Evolutionary conservation across 2,329 filamentous ascomycete species (phyloP).

Genomic region (Cytospora mali): DNA sequence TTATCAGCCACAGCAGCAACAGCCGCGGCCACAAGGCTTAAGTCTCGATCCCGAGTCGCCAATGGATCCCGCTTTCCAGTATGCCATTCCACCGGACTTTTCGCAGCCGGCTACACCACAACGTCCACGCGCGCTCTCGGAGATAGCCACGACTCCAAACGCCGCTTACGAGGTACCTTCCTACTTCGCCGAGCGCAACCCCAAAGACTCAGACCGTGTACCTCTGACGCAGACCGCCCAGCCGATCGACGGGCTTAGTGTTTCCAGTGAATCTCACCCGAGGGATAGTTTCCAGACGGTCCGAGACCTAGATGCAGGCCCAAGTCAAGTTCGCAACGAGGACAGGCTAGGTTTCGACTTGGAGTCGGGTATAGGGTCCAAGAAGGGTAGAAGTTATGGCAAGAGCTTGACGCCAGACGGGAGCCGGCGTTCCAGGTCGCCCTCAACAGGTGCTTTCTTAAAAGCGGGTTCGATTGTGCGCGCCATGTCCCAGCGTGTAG

Average conservation of each 20-base stretch:
- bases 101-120: conserved; percentile 5
- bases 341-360: conserved; percentile 59
- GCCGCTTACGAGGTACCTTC: conserved; percentile 30
- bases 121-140: conserved; percentile 35
- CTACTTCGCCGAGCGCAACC: conserved; percentile 37
- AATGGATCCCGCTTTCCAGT: conserved; percentile 56
- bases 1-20: conserved; percentile 35
- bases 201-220: conserved; percentile 59
- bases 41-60: conserved; percentile 48
- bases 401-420: conserved; percentile 56
- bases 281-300: conserved; percentile 62
- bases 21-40: conserved; percentile 34
- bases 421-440: conserved; percentile 59
- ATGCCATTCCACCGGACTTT: conserved; percentile 55
- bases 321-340: conserved; percentile 49
- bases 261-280: conserved; percentile 42
- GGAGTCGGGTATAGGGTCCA: conserved; percentile 58
- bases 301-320: conserved; percentile 58
- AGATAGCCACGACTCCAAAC: conserved; percentile 27
- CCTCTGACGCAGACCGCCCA: conserved; percentile 60
- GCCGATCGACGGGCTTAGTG: conserved; percentile 54
- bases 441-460: conserved; percentile 66
- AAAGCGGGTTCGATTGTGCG: conserved; percentile 76
- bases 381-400: conserved; percentile 60
- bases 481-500: conserved; percentile 93